Conservation (phyloP, 192 early-diverging fungal species). For the Coemansia erecta region DNA sequence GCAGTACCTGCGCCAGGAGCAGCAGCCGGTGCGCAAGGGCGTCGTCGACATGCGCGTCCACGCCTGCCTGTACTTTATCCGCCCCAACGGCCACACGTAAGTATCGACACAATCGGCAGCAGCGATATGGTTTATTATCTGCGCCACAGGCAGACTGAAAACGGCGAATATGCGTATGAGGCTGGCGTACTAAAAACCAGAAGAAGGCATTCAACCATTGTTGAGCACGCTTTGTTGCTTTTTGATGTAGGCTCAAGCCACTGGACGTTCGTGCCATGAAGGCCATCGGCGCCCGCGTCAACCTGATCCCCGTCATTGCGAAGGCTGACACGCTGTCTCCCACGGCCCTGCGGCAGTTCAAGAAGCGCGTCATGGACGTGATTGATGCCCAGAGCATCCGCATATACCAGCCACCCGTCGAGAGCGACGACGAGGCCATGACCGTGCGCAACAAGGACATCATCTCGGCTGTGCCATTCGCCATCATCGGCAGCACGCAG, state of each 20-base stretch:
- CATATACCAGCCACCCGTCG: conserved; percentile 84
- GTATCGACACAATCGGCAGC: conserved; percentile 34
- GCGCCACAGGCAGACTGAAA: conserved; percentile 5
- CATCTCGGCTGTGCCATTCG: conserved; percentile 90
- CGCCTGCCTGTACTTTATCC: conserved; percentile 98
- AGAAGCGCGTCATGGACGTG: conserved; percentile 92
- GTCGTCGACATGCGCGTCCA: conserved; percentile 95
- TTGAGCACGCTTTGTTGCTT: conserved; percentile 3
- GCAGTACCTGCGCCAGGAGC: conserved; percentile 89
- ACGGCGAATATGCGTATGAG: not conserved
- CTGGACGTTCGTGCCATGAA: conserved; percentile 99
- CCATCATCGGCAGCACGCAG: conserved; percentile 87
- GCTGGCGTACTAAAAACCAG: not conserved
- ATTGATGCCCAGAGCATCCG: conserved; percentile 89
- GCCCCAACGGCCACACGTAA: conserved; percentile 92
- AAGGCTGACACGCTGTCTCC: conserved; percentile 98
- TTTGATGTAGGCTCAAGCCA: conserved; percentile 61
- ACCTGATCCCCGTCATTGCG: conserved; percentile 97
- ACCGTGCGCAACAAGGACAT: conserved; percentile 82
- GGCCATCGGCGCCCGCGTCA: conserved; percentile 90
- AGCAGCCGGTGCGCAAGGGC: conserved; percentile 79
- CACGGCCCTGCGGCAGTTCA: conserved; percentile 86
- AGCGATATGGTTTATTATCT: not conserved
- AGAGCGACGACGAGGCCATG: conserved; percentile 82
- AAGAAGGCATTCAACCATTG: too few relatives aligned